Percentiles rank a stretch among this genome's conserved stretches.
phyloP scores from a whole-genome alignment of 768 basidiomycete species.

The Mycena indigotica region DNA sequence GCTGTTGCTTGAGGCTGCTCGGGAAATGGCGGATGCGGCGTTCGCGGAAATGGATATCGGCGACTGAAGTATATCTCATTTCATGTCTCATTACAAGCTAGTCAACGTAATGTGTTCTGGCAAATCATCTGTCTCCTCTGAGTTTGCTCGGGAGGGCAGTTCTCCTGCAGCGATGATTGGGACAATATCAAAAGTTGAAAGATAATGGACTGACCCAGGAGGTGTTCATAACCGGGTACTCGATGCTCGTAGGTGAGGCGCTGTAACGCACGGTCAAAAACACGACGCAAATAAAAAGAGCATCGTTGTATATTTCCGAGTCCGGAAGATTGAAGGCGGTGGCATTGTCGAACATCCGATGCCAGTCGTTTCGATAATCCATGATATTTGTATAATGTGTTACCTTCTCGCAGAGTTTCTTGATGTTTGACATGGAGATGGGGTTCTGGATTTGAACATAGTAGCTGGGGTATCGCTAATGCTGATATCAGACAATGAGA shows the following conservation, averaged over 20 bases:
- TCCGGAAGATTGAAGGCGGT: not conserved
- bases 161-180: not conserved
- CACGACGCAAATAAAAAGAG: not conserved
- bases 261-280: not conserved
- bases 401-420: not conserved
- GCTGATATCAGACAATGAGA: too few relatives aligned
- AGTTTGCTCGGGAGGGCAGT: not conserved
- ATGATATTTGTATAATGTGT: not conserved
- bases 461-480: too few relatives aligned
- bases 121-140: not conserved
- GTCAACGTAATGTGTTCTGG: not conserved
- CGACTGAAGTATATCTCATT: not conserved
- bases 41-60: not conserved
- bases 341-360: constrained; percentile 6
- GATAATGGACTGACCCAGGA: not conserved
- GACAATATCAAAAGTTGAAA: not conserved
- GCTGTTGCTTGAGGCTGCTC: too few relatives aligned
- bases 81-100: too few relatives aligned
- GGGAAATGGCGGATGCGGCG: not conserved
- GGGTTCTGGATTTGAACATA: not conserved
- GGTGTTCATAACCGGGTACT: not conserved
- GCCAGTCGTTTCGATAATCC: constrained; percentile 1
- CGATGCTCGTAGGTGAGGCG: not conserved
- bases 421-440: constrained; percentile 4
- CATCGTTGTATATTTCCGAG: not conserved